phyloP scores from a whole-genome alignment of 148 eudicot species.

The Polygonum aviculare region DNA sequence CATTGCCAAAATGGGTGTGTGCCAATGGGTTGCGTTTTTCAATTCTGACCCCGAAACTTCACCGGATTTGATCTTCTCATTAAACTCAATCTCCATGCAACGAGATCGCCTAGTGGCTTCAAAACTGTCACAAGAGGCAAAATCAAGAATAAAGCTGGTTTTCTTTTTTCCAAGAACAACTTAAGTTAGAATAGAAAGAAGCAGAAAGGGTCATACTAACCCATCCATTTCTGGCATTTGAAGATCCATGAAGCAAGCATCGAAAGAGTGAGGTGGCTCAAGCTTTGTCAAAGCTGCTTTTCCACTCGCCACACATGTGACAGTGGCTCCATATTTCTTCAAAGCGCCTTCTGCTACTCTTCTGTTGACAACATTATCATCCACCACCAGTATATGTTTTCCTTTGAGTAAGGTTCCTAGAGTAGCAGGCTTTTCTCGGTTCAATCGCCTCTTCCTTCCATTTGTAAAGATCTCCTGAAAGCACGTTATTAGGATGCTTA shows the following conservation, averaged over 20 bases:
- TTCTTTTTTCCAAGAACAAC: background rate
- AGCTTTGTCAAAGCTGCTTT: constrained; percentile 39
- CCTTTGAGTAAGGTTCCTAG: constrained; percentile 41
- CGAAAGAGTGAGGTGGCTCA: constrained; percentile 44
- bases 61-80: constrained; percentile 34
- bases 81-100: constrained; percentile 33
- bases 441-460: constrained; percentile 41
- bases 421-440: constrained; percentile 34
- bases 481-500: constrained; percentile 44
- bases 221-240: constrained; percentile 92
- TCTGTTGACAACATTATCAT: constrained; percentile 65
- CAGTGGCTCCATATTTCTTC: constrained; percentile 61
- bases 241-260: constrained; percentile 81
- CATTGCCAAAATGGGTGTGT: constrained; percentile 85
- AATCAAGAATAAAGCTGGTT: no score
- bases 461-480: constrained; percentile 58
- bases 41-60: constrained; percentile 26
- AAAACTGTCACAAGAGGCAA: constrained; percentile 19
- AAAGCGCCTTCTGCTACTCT: constrained; percentile 75
- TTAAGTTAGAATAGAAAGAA: background rate
- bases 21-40: constrained; percentile 41
- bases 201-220: constrained; percentile 21
- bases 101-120: constrained; percentile 71
- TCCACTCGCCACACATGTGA: constrained; percentile 53
- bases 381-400: constrained; percentile 60